Conservation (phyloP, 306 rosid species). For the Spatholobus suberectus region DNA sequence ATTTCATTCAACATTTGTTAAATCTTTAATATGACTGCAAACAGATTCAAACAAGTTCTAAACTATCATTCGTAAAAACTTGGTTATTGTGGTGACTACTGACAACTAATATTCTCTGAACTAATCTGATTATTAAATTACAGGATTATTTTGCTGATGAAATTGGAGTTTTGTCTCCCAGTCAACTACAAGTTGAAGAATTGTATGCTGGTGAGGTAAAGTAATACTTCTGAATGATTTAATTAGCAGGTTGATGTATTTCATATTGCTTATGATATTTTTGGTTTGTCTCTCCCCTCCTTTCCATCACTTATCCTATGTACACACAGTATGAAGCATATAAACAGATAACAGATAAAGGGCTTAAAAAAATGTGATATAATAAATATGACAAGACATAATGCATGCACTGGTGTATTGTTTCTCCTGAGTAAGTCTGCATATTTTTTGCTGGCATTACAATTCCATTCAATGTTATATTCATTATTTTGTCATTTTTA, state of each 20-base stretch:
- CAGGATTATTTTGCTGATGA: slow-evolving; percentile 94
- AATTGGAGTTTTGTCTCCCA: slow-evolving; percentile 91
- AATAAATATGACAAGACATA: slow-evolving; percentile 19
- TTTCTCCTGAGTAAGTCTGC: slow-evolving; percentile 8
- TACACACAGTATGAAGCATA: slow-evolving; percentile 10
- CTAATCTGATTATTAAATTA: slow-evolving; percentile 23
- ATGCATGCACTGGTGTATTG: slow-evolving; percentile 19
- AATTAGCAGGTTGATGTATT: neutral
- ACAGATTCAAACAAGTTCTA: slow-evolving; percentile 29
- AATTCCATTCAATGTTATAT: slow-evolving; percentile 18
- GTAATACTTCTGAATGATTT: slow-evolving; percentile 33
- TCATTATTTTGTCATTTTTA: neutral
- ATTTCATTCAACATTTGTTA: neutral
- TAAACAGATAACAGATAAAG: neutral
- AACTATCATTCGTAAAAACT: neutral
- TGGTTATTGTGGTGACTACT: slow-evolving; percentile 10
- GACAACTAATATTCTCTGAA: slow-evolving; percentile 15
- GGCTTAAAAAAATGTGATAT: neutral
- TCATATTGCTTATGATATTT: slow-evolving; percentile 32
- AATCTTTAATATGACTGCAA: slow-evolving; percentile 23
- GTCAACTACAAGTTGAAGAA: slow-evolving; percentile 76
- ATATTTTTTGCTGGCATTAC: slow-evolving; percentile 14
- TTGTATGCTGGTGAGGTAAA: slow-evolving; percentile 91
- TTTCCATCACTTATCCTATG: slow-evolving; percentile 3
- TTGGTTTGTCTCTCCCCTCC: slow-evolving; percentile 14